Percentiles rank a stretch among this genome's conserved stretches.
Evolutionary conservation across 805 yeast genomes (phyloP).

Genomic region (Candida ponderosae): DNA sequence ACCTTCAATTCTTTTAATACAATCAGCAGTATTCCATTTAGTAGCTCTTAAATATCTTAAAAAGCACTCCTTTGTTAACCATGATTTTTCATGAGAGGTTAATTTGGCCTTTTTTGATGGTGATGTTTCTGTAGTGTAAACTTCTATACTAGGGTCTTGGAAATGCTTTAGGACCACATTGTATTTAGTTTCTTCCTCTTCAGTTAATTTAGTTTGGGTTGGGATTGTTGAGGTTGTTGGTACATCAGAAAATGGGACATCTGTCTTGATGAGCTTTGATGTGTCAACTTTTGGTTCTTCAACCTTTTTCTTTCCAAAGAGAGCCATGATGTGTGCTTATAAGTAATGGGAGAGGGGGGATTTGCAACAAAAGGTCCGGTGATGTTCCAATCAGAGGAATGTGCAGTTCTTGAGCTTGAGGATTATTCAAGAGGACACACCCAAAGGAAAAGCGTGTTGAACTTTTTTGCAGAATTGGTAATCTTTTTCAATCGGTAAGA

Average conservation of each 20-base stretch:
- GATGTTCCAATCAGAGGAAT: too few species aligned
- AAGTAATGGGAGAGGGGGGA: too few species aligned
- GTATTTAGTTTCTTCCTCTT: constrained; percentile 54
- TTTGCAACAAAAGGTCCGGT: too few species aligned
- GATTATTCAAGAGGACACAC: too few species aligned
- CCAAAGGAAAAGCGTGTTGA: too few species aligned
- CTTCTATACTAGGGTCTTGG: constrained; percentile 23
- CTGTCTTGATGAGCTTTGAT: constrained; percentile 20
- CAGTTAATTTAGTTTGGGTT: constrained; percentile 34
- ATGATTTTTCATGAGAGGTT: constrained; percentile 58
- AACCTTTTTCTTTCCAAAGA: constrained; percentile 20
- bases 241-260: constrained; percentile 49
- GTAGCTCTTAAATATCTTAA: constrained; percentile 89
- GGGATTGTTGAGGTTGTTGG: constrained; percentile 45
- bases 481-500: too few species aligned
- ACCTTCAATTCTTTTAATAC: constrained; percentile 64
- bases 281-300: constrained; percentile 18
- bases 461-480: too few species aligned
- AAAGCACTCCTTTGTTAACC: constrained; percentile 91
- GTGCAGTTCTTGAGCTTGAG: too few species aligned
- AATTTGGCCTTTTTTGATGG: background rate
- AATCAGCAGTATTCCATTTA: constrained; percentile 73
- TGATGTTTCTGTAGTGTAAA: background rate
- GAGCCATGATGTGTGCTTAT: too few species aligned
- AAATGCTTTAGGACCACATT: constrained; percentile 57